Conservation (phyloP, 1,284 basidiomycete species). For the Trametes pubescens region DNA sequence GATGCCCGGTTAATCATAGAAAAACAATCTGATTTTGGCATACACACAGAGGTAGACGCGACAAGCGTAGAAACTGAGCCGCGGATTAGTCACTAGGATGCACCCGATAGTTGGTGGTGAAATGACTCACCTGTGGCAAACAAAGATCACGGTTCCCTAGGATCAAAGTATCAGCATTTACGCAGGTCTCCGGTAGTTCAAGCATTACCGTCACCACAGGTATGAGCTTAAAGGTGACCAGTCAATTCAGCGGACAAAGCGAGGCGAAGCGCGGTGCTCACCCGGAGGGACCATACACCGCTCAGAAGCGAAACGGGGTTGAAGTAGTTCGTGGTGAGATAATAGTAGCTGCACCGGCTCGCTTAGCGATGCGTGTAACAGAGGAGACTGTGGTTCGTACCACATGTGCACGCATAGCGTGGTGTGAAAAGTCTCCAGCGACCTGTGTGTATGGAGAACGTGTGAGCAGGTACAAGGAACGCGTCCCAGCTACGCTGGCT, state of each 20-base stretch:
- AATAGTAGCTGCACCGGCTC: constrained; percentile 16
- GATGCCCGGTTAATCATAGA: background rate
- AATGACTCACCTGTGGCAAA: constrained; percentile 11
- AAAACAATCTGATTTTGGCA: background rate
- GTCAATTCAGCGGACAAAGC: background rate
- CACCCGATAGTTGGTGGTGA: background rate
- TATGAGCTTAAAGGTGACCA: background rate
- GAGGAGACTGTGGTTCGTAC: background rate
- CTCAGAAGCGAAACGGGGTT: constrained; percentile 9
- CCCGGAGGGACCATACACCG: constrained; percentile 16
- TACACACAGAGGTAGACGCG: constrained; percentile 8
- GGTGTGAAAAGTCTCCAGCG: constrained; percentile 28
- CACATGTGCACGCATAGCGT: constrained; percentile 26
- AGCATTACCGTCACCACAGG: constrained; percentile 10
- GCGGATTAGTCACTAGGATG: background rate
- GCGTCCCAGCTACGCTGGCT: background rate
- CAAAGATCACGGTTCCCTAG: constrained; percentile 14
- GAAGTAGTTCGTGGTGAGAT: constrained; percentile 16
- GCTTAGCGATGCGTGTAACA: background rate
- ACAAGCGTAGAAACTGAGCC: constrained; percentile 11
- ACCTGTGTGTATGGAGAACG: background rate
- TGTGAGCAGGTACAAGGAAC: background rate
- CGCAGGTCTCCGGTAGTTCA: background rate
- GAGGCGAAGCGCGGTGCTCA: background rate
- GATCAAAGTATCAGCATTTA: background rate